Conservation (phyloP, 805 yeast genomes). For the Pichia pseudocactophila region DNA sequence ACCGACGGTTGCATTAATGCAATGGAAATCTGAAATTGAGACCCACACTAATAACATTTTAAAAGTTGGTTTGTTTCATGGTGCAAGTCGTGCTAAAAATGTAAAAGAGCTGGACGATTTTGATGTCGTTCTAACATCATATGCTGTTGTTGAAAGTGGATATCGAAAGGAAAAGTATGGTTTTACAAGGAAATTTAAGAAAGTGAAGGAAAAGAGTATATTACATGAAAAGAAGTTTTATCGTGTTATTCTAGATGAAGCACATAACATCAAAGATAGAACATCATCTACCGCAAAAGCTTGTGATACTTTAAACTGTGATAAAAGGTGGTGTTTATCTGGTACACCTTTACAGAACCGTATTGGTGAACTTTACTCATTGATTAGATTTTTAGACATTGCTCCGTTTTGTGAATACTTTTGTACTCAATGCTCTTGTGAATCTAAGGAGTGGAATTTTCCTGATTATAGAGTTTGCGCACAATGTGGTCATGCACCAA, state of each 20-base stretch:
- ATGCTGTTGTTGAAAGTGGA: constrained; percentile 83
- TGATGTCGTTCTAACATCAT: constrained; percentile 86
- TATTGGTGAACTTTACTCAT: constrained; percentile 91
- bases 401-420: constrained; percentile 84
- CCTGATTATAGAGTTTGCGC: constrained; percentile 79
- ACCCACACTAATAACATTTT: constrained; percentile 68
- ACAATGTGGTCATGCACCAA: constrained; percentile 80
- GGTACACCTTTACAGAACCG: constrained; percentile 97
- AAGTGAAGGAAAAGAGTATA: constrained; percentile 66
- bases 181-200: constrained; percentile 60
- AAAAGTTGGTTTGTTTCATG: constrained; percentile 71
- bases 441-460: constrained; percentile 76
- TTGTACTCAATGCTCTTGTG: constrained; percentile 89
- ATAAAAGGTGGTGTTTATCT: constrained; percentile 82
- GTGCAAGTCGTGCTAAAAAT: constrained; percentile 62
- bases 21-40: constrained; percentile 91
- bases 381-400: constrained; percentile 74
- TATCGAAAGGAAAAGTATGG: constrained; percentile 79
- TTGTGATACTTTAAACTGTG: constrained; percentile 62
- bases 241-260: constrained; percentile 89
- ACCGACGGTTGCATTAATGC: constrained; percentile 98
- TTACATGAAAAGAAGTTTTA: constrained; percentile 70
- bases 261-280: constrained; percentile 94
- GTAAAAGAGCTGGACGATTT: constrained; percentile 47
- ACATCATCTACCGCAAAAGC: constrained; percentile 91